phyloP scores from a whole-genome alignment of 352 stramenopile genomes.

The Phytophthora pluvialis region DNA sequence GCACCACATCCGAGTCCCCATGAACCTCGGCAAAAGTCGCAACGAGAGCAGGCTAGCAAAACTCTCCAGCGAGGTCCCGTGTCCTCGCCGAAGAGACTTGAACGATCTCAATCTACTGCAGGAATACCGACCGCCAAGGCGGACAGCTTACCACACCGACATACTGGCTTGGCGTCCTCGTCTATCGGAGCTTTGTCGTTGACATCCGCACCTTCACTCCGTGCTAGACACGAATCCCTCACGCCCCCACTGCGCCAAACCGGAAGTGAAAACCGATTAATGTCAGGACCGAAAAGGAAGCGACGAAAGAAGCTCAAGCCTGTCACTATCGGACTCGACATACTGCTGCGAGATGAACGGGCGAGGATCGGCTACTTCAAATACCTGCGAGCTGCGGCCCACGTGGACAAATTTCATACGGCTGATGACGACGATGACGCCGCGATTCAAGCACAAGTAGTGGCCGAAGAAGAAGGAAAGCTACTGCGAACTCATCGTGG shows the following conservation, averaged over 20 bases:
- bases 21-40: neutral
- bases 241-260: constrained; percentile 22
- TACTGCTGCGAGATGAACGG: constrained; percentile 61
- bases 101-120: constrained; percentile 15
- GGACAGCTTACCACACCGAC: too few species aligned
- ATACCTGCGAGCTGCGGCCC: constrained; percentile 48
- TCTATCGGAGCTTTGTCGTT: constrained; percentile 10
- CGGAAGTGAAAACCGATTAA: constrained; percentile 26
- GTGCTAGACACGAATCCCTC: constrained; percentile 18
- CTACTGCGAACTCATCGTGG: constrained; percentile 4
- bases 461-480: constrained; percentile 32
- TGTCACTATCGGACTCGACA: constrained; percentile 52
- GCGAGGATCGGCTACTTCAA: constrained; percentile 64
- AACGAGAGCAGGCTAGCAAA: neutral
- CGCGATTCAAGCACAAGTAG: constrained; percentile 1
- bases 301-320: constrained; percentile 37
- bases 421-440: constrained; percentile 9
- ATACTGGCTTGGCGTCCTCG: constrained; percentile 1
- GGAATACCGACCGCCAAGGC: neutral
- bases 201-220: constrained; percentile 5
- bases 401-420: constrained; percentile 44
- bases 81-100: constrained; percentile 7
- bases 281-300: neutral
- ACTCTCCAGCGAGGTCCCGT: neutral
- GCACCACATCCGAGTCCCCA: constrained; percentile 6